phyloP scores from a whole-genome alignment of 2,329 filamentous ascomycete species.

The Ceratocystis eucalypticola region DNA sequence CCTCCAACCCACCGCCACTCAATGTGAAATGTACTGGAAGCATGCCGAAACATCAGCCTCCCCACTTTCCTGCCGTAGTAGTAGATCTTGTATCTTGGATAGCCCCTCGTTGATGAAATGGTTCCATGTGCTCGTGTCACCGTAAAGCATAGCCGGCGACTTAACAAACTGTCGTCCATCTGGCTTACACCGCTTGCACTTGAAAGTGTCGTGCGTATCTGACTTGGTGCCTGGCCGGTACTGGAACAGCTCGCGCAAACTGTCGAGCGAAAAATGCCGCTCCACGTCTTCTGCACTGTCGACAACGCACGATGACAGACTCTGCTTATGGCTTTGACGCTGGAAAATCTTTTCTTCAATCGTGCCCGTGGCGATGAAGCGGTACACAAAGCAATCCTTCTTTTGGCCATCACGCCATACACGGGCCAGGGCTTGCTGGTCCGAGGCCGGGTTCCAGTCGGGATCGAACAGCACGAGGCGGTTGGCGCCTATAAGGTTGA shows the following conservation, averaged over 20 bases:
- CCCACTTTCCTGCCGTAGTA: slow-evolving; percentile 72
- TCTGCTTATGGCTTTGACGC: slow-evolving; percentile 95
- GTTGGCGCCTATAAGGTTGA: slow-evolving; percentile 91
- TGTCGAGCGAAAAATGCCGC: slow-evolving; percentile 86
- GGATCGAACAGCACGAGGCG: slow-evolving; percentile 92
- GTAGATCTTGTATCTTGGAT: slow-evolving; percentile 76
- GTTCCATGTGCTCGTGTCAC: slow-evolving; percentile 98
- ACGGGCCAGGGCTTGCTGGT: slow-evolving; percentile 90
- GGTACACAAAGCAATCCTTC: slow-evolving; percentile 98
- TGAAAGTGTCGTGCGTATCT: slow-evolving; percentile 97
- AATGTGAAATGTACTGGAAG: slow-evolving; percentile 96
- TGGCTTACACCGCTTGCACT: slow-evolving; percentile 85
- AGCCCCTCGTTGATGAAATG: slow-evolving; percentile 71
- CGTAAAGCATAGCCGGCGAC: slow-evolving; percentile 88
- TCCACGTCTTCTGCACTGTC: slow-evolving; percentile 96
- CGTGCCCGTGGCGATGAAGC: slow-evolving; percentile 95
- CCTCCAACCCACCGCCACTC: slow-evolving; percentile 3
- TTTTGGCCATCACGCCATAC: slow-evolving; percentile 99
- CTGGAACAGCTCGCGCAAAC: slow-evolving; percentile 83
- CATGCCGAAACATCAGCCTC: slow-evolving; percentile 79
- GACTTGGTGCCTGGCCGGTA: slow-evolving; percentile 73
- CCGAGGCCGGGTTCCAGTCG: slow-evolving; percentile 94
- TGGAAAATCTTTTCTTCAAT: slow-evolving; percentile 99
- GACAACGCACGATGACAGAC: slow-evolving; percentile 87
- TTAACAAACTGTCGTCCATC: slow-evolving; percentile 82